Evolutionary conservation across 768 basidiomycete species (phyloP).

Genomic region (Lactarius akahatsu): DNA sequence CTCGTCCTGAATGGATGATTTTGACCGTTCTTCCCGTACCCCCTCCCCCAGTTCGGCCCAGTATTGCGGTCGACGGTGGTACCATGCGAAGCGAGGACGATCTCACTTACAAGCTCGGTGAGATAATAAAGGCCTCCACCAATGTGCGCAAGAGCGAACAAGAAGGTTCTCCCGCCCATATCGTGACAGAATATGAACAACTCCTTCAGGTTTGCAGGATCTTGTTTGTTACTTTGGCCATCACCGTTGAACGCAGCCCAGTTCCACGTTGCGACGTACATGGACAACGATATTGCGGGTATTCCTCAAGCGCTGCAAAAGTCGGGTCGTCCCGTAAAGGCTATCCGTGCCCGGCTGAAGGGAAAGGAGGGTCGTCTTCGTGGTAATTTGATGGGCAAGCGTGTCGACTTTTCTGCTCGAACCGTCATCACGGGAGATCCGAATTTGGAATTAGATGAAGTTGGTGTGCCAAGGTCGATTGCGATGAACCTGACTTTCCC

Average conservation of each 20-base stretch:
- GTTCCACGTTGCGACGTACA: slow-evolving; percentile 99
- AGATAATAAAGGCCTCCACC: slow-evolving; percentile 93
- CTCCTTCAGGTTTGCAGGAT: slow-evolving; percentile 74
- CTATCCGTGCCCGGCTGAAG: slow-evolving; percentile 96
- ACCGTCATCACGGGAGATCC: slow-evolving; percentile 99
- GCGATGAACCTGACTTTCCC: slow-evolving; percentile 98
- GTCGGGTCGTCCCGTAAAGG: slow-evolving; percentile 95
- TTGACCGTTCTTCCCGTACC: slow-evolving; percentile 96
- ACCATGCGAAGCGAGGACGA: slow-evolving; percentile 98
- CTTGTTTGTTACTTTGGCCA: background rate
- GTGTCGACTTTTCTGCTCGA: slow-evolving; percentile 98
- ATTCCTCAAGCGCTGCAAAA: slow-evolving; percentile 97
- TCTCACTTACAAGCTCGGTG: slow-evolving; percentile 95
- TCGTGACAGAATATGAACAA: slow-evolving; percentile 95
- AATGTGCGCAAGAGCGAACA: slow-evolving; percentile 91
- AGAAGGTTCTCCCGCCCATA: slow-evolving; percentile 94
- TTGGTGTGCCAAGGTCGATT: slow-evolving; percentile 92
- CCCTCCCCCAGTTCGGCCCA: slow-evolving; percentile 96
- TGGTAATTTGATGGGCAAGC: slow-evolving; percentile 99
- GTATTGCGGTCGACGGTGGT: slow-evolving; percentile 96
- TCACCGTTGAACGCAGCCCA: slow-evolving; percentile 36
- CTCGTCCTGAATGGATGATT: slow-evolving; percentile 99
- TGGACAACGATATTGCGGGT: slow-evolving; percentile 99
- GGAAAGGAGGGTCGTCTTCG: slow-evolving; percentile 98
- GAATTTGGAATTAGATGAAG: slow-evolving; percentile 93